Conservation (phyloP, 495 filamentous ascomycete species). For the Cryomyces antarcticus region DNA sequence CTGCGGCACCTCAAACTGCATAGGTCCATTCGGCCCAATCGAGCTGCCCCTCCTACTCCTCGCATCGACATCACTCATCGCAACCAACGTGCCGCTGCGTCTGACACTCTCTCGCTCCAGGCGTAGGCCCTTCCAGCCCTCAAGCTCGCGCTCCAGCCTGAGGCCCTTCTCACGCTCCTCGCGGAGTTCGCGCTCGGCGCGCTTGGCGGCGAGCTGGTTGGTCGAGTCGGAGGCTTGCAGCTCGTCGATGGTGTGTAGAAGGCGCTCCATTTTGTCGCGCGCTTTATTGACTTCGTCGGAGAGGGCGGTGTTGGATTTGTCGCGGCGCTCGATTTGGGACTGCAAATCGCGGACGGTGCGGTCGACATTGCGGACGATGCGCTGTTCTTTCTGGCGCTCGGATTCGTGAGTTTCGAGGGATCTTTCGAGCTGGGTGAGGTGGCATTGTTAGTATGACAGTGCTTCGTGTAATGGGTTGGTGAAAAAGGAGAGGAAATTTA, state of each 20-base stretch:
- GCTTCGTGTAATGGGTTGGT: not conserved
- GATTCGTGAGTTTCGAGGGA: conserved; percentile 71
- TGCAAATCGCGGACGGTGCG: conserved; percentile 87
- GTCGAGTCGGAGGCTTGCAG: conserved; percentile 68
- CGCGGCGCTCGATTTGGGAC: conserved; percentile 75
- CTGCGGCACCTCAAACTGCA: conserved; percentile 12
- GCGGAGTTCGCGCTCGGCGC: conserved; percentile 73
- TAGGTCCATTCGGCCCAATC: conserved; percentile 13
- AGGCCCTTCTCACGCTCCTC: conserved; percentile 74
- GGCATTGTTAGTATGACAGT: conserved; percentile 5
- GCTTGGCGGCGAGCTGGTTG: conserved; percentile 56
- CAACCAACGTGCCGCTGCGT: conserved; percentile 17
- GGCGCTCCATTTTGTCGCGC: conserved; percentile 74
- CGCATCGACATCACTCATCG: conserved; percentile 17
- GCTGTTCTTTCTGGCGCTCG: conserved; percentile 55
- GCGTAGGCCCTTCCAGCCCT: conserved; percentile 60
- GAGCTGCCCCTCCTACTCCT: conserved; percentile 20
- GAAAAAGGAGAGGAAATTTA: conserved; percentile 23
- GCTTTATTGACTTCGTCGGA: conserved; percentile 61
- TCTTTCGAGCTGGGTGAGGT: conserved; percentile 51
- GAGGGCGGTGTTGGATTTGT: conserved; percentile 62
- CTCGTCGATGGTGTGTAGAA: conserved; percentile 81
- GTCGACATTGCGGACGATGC: conserved; percentile 81
- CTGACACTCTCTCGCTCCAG: conserved; percentile 28
- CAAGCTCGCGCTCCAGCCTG: conserved; percentile 71